A percentile compares a stretch with the other conserved stretches of the same genome.
phyloP scores from a whole-genome alignment of 352 stramenopile species.

The Phytophthora cryptogea region DNA sequence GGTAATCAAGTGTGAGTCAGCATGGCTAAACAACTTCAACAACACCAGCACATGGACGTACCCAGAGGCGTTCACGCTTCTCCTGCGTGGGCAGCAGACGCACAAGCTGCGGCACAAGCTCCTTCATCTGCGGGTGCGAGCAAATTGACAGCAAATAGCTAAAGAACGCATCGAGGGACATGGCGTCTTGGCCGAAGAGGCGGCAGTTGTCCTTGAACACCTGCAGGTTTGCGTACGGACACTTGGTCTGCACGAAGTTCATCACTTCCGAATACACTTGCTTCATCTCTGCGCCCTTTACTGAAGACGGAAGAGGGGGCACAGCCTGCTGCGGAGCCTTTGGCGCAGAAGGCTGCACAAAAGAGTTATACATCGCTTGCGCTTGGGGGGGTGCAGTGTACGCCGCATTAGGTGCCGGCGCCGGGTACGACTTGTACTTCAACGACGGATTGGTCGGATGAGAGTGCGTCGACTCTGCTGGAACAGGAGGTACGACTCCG shows the following conservation, averaged over 20 bases:
- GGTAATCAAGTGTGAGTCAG: slow-evolving; percentile 20
- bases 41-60: slow-evolving; percentile 37
- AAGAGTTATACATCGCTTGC: slow-evolving; percentile 51
- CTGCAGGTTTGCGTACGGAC: slow-evolving; percentile 82
- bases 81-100: slow-evolving; percentile 83
- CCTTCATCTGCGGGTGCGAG: slow-evolving; percentile 68
- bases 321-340: slow-evolving; percentile 41
- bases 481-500: slow-evolving; percentile 19
- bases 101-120: slow-evolving; percentile 82
- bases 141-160: slow-evolving; percentile 85
- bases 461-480: slow-evolving; percentile 45
- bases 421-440: slow-evolving; percentile 67
- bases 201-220: slow-evolving; percentile 90
- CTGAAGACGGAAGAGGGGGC: slow-evolving; percentile 57
- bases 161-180: slow-evolving; percentile 85
- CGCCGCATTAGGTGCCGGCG: slow-evolving; percentile 39
- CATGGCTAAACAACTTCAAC: slow-evolving; percentile 8
- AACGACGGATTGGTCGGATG: slow-evolving; percentile 56
- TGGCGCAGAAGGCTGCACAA: slow-evolving; percentile 39
- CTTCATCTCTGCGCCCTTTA: slow-evolving; percentile 76
- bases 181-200: slow-evolving; percentile 84
- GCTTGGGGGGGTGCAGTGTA: slow-evolving; percentile 45
- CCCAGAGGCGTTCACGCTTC: slow-evolving; percentile 83
- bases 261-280: slow-evolving; percentile 84
- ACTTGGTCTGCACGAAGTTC: slow-evolving; percentile 73